Evolutionary conservation across 306 rosid species (phyloP), one percentile per base, ranked within the genome.

Genomic region (Trichosanthes truncata): DNA sequence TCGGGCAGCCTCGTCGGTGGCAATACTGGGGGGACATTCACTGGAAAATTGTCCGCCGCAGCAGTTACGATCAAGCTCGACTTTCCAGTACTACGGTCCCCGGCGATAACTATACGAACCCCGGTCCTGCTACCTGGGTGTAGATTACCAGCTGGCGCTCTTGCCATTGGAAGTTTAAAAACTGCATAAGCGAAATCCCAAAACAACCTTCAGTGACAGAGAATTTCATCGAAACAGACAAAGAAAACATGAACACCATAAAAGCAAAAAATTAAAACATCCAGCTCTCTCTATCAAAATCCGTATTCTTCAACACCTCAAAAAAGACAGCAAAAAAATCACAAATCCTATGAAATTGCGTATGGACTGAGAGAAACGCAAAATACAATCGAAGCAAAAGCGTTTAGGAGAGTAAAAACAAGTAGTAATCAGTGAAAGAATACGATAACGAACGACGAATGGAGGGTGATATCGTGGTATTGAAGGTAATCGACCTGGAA

Each of bases 31-130:
- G 98, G 91, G 5, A 90, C 97, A 84, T 90, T 93, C 0, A 86
- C 87, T 4, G 94, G 98, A 26, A 89, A 96, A 65, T 80, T 91
- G 18, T 93, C 98, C 0, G 94, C 87, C 5, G 98, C 94, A 20
- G 93, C 99, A 4, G 99, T 93, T 5, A 90, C 91, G 75, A 96
- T 90, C 84, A 96, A 87, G 87, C 96, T 93, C 5, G 99, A 96
- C 88, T 96, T 96, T 52, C 99, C 99, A 2, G 98, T 93, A 18
- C 89, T 88, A 2, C 81, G 86, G 86, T 96, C 98, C 72, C 99
- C 99, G 7, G 94, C 98, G 3, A 96, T 97, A 40, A 93, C 99
- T 31, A 95, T 95, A 18, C 97, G 93, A 76, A 95, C 97, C 33
- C 92, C 92, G 2, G 78, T 87, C 9, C 90, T 85, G 29, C 81